Conservation (phyloP, 2,329 filamentous ascomycete genomes). For the Lasiodiplodia citricola region DNA sequence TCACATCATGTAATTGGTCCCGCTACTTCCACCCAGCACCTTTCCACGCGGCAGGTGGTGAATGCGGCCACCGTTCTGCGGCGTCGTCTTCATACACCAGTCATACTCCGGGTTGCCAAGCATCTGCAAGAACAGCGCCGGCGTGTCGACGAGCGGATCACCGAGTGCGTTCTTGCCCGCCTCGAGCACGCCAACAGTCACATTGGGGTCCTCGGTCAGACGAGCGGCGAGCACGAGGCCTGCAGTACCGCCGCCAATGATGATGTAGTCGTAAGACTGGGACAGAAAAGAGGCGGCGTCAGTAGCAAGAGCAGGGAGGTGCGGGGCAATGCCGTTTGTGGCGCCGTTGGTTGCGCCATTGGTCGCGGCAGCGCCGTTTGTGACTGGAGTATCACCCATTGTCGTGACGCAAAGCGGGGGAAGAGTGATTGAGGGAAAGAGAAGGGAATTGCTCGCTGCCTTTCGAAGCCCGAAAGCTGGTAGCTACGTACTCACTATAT, state of each 20-base stretch:
- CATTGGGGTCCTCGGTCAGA: conserved; percentile 35
- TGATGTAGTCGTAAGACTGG: conserved; percentile 20
- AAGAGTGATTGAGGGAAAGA: not conserved
- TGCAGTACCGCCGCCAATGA: conserved; percentile 30
- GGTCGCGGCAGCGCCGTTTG: not conserved
- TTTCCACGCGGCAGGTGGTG: conserved; percentile 33
- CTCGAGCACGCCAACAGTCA: conserved; percentile 31
- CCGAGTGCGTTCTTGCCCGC: conserved; percentile 32
- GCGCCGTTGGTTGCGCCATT: not conserved
- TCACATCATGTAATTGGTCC: conserved; percentile 34
- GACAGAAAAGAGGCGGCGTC: conserved; percentile 16
- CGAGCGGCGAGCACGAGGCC: conserved; percentile 29
- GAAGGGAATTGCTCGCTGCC: not conserved
- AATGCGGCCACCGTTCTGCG: conserved; percentile 31
- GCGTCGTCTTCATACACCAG: conserved; percentile 40
- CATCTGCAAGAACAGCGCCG: conserved; percentile 10
- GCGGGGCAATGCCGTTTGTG: not conserved
- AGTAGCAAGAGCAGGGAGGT: conserved; percentile 31
- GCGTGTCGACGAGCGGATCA: conserved; percentile 36
- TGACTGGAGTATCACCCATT: not conserved
- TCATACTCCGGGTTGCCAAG: conserved; percentile 40
- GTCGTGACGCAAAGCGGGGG: not conserved
- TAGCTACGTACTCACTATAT: not conserved
- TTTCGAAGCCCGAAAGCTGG: not conserved
- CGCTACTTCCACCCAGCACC: conserved; percentile 45